phyloP scores from a whole-genome alignment of 139 green algal genomes.

The Chlamydomonas asymmetrica region DNA sequence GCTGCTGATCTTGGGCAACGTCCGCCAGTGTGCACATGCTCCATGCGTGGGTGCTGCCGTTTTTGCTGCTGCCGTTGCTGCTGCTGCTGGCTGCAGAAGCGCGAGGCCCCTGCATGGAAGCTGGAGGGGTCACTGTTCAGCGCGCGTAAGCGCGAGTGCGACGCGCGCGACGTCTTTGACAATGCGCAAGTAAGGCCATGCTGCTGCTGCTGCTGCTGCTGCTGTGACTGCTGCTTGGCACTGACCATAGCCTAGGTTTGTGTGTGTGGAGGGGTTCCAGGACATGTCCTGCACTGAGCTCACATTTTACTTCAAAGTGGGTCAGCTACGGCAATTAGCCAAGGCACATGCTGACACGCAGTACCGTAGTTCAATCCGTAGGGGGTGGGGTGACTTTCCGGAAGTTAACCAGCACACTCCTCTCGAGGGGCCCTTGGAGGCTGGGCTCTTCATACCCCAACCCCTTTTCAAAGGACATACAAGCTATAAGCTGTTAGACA shows the following conservation, averaged over 20 bases:
- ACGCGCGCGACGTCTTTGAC: conserved; percentile 31
- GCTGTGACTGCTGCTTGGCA: neutral
- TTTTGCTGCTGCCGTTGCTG: neutral
- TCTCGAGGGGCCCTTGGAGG: too few species aligned
- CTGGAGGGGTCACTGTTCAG: conserved; percentile 19
- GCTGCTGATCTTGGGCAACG: too few species aligned
- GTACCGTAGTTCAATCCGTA: too few species aligned
- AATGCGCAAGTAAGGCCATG: conserved; percentile 21
- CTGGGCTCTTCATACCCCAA: too few species aligned
- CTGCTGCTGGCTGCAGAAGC: neutral
- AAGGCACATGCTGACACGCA: too few species aligned
- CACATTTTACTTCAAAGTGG: too few species aligned
- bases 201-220: too few species aligned
- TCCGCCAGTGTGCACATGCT: neutral
- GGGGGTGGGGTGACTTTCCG: too few species aligned
- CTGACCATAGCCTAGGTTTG: neutral
- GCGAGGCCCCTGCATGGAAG: conserved; percentile 1
- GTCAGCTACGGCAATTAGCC: too few species aligned
- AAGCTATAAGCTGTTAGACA: too few species aligned
- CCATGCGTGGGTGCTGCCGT: neutral
- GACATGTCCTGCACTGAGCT: neutral
- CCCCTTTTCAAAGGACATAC: too few species aligned
- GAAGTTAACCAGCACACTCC: too few species aligned
- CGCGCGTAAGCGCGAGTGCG: conserved; percentile 28
- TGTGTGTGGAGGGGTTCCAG: neutral